These are phyloP conservation scores for Pulveroboletus sp. DNA, from an alignment of 768 basidiomycete genomes.

Conservation along the genomic window DNA sequence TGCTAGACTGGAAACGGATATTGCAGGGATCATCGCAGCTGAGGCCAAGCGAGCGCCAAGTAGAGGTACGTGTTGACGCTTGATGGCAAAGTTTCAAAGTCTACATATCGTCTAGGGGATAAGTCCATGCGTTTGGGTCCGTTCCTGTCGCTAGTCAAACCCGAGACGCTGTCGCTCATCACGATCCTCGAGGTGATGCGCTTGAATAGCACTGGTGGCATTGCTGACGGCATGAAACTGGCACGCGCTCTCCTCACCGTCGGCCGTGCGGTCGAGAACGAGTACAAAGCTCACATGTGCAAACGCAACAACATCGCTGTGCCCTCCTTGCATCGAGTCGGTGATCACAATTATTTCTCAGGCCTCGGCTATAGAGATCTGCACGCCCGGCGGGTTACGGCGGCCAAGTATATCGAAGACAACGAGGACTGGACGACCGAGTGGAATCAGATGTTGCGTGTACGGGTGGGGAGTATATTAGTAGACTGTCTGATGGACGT, in stretches of 20 bases:
- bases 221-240: conserved; percentile 86
- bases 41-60: conserved; percentile 4
- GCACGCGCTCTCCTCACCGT: conserved; percentile 74
- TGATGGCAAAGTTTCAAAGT: neutral
- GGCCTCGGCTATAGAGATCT: conserved; percentile 57
- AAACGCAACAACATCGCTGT: conserved; percentile 56
- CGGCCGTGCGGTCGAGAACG: conserved; percentile 82
- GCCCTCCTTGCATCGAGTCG: conserved; percentile 31
- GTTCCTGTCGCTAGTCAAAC: conserved; percentile 70
- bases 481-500: conserved; percentile 82
- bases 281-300: conserved; percentile 84
- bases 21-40: conserved; percentile 30
- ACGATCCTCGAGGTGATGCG: conserved; percentile 89
- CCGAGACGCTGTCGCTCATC: conserved; percentile 80
- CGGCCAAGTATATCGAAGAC: conserved; percentile 59
- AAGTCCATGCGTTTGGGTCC: conserved; percentile 46
- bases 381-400: conserved; percentile 60
- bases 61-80: conserved; percentile 16
- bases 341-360: conserved; percentile 48
- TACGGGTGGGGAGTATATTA: conserved; percentile 77
- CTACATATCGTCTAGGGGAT: conserved; percentile 6
- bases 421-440: conserved; percentile 71
- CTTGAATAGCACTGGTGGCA: conserved; percentile 68
- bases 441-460: conserved; percentile 77
- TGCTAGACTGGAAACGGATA: conserved; percentile 46